Evolutionary conservation across 1,284 basidiomycete genomes (phyloP).

Genomic region (Veloporphyrellus conicus): DNA sequence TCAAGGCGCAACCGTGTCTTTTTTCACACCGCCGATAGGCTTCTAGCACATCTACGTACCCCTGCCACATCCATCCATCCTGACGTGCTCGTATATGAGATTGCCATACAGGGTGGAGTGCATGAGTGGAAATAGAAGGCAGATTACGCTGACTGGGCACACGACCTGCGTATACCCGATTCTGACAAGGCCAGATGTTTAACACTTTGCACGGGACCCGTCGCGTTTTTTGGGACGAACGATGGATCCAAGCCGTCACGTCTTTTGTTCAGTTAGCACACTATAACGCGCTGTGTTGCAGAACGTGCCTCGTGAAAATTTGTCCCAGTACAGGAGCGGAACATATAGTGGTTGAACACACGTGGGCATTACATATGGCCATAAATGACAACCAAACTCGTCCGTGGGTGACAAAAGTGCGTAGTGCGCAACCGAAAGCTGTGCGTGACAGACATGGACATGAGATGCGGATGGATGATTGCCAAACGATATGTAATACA

Average conservation of each 20-base stretch:
- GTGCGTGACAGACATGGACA: not conserved
- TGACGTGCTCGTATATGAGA: too few species aligned
- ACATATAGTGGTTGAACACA: not conserved
- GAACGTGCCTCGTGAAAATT: too few species aligned
- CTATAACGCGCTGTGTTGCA: too few species aligned
- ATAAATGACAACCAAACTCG: not conserved
- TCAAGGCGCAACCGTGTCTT: too few species aligned
- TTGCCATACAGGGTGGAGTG: too few species aligned
- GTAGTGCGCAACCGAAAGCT: not conserved
- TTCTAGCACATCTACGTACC: too few species aligned
- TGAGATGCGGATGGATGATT: constrained; percentile 8
- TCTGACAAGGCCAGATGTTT: constrained; percentile 12
- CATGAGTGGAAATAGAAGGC: too few species aligned
- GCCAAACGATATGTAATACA: constrained; percentile 15
- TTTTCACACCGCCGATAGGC: too few species aligned
- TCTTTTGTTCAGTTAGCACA: too few species aligned
- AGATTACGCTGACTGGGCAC: not conserved
- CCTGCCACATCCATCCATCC: too few species aligned
- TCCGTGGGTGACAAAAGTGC: not conserved
- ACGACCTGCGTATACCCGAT: constrained; percentile 11
- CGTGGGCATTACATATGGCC: not conserved
- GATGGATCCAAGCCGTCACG: constrained; percentile 16
- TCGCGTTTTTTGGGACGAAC: not conserved
- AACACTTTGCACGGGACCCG: not conserved
- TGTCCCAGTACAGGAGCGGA: too few species aligned